These are phyloP conservation scores for Recurvomyces mirabilis DNA, from an alignment of 495 filamentous ascomycete species.

Conservation along the genomic window DNA sequence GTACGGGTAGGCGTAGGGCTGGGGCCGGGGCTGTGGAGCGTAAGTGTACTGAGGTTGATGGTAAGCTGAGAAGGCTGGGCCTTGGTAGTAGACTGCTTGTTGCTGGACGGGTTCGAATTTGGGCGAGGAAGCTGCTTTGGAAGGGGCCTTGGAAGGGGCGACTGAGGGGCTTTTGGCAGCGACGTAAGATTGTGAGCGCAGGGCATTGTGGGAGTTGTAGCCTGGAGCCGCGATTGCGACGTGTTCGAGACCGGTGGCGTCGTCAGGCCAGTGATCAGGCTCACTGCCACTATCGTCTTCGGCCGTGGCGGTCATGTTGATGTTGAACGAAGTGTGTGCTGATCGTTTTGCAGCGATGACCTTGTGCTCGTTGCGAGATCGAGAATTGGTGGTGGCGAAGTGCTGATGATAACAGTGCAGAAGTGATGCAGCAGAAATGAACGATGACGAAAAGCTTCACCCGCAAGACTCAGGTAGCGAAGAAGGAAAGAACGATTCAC, in stretches of 20 bases:
- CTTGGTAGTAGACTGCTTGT: conserved; percentile 1
- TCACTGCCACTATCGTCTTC: conserved; percentile 5
- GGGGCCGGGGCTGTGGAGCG: not conserved
- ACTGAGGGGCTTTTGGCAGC: conserved; percentile 3
- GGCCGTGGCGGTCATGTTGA: conserved; percentile 6
- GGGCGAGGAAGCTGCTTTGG: not conserved
- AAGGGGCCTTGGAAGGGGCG: not conserved
- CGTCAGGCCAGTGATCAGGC: conserved; percentile 20
- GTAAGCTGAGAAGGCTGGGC: conserved; percentile 2
- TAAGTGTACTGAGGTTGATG: conserved; percentile 10
- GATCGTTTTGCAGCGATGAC: not conserved
- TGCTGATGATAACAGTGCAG: not conserved
- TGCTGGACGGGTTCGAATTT: not conserved
- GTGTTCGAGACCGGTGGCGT: not conserved
- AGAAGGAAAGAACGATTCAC: conserved; percentile 9
- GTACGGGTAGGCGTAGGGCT: not conserved
- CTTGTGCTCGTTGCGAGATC: not conserved
- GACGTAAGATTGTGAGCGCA: conserved; percentile 7
- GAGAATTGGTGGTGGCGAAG: conserved; percentile 1
- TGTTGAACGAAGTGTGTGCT: not conserved
- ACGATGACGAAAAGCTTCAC: not conserved
- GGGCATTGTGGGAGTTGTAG: conserved; percentile 13
- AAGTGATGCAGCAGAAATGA: not conserved
- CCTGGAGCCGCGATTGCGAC: not conserved
- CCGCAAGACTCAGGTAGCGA: not conserved